Evolutionary conservation across 768 basidiomycete genomes (phyloP).

Genomic region (Lactarius sanguifluus): DNA sequence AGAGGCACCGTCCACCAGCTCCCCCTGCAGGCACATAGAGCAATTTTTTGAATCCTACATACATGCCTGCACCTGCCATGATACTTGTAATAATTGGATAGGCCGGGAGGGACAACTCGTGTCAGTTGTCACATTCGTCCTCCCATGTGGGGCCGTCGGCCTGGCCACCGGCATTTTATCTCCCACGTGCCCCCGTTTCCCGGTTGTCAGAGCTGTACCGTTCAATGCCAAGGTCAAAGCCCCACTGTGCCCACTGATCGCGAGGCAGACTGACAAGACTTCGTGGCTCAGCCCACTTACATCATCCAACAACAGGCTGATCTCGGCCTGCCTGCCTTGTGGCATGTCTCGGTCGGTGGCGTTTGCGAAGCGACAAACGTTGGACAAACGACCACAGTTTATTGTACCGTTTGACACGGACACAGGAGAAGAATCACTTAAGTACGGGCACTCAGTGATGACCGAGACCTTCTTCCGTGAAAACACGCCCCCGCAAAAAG

Average conservation of each 20-base stretch:
- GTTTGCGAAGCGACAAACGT: background rate
- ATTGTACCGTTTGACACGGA: background rate
- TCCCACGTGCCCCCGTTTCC: constrained; percentile 1
- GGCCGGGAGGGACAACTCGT: background rate
- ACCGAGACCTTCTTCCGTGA: background rate
- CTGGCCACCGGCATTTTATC: background rate
- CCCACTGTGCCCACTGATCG: background rate
- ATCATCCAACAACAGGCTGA: background rate
- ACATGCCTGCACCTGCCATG: background rate
- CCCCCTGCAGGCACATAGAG: background rate
- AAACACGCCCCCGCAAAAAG: background rate
- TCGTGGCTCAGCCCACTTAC: background rate
- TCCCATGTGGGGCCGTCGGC: background rate
- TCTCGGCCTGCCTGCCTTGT: background rate
- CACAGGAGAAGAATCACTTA: background rate
- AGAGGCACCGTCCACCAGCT: background rate
- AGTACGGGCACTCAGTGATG: background rate
- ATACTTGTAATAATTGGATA: background rate
- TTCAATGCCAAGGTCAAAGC: background rate
- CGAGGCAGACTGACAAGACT: background rate
- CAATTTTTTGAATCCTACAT: background rate
- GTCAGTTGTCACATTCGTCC: background rate
- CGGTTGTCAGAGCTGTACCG: background rate
- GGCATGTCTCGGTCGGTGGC: no score
- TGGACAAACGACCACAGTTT: background rate